A percentile compares a stretch with the other conserved stretches of the same genome.
Evolutionary conservation across 805 yeast species (phyloP).

Genomic region (Lachancea nothofagi): DNA sequence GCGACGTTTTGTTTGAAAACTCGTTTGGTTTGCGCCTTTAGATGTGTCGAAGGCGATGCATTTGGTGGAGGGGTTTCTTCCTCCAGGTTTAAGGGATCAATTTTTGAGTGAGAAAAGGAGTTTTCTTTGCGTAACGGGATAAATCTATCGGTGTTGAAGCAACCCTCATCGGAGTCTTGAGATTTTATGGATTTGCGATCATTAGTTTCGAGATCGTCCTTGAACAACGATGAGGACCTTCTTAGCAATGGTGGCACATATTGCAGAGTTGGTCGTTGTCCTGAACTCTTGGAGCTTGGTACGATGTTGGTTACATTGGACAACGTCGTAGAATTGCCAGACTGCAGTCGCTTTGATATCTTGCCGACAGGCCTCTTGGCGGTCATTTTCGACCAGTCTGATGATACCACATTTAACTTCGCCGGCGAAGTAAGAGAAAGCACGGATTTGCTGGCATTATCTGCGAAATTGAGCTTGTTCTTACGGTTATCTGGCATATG

Average conservation of each 20-base stretch:
- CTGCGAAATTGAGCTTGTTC: constrained; percentile 15
- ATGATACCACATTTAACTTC: constrained; percentile 40
- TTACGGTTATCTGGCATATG: constrained; percentile 7
- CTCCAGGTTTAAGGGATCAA: constrained; percentile 21
- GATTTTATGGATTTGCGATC: constrained; percentile 9
- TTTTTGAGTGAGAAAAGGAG: constrained; percentile 28
- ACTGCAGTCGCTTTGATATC: constrained; percentile 21
- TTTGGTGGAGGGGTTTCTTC: constrained; percentile 44
- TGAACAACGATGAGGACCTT: constrained; percentile 31
- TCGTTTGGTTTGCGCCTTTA: constrained; percentile 38
- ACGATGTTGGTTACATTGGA: constrained; percentile 21
- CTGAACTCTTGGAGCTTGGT: constrained; percentile 17
- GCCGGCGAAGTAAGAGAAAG: constrained; percentile 42
- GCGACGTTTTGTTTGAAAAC: constrained; percentile 79
- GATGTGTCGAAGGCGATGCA: constrained; percentile 42
- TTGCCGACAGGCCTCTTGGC: constrained; percentile 18
- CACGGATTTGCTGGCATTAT: constrained; percentile 32
- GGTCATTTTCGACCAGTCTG: constrained; percentile 33
- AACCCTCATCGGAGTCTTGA: constrained; percentile 23
- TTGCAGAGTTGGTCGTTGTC: constrained; percentile 18
- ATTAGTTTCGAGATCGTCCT: constrained; percentile 22
- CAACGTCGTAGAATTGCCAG: constrained; percentile 20
- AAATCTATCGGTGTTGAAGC: constrained; percentile 48
- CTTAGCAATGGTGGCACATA: constrained; percentile 30
- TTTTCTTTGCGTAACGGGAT: constrained; percentile 50